Percentiles rank a stretch among this genome's conserved stretches.
phyloP scores from a whole-genome alignment of 345 rosid species.

The Eucalyptus tenuipes region DNA sequence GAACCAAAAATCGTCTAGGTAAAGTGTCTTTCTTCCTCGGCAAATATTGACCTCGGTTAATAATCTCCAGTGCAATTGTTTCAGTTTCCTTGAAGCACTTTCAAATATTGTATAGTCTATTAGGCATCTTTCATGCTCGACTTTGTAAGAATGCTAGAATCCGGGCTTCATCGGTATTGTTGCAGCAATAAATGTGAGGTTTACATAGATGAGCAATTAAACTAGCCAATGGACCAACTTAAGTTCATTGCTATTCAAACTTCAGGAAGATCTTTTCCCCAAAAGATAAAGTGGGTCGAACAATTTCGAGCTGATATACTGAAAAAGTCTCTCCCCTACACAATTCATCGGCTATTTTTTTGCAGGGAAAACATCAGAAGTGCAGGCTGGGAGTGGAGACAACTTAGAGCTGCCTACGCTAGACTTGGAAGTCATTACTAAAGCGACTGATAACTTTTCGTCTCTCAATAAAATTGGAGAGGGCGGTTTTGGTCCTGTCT shows the following conservation, averaged over 20 bases:
- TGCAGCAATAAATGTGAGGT: not conserved
- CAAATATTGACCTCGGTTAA: not conserved
- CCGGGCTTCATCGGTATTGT: not conserved
- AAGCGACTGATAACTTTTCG: constrained; percentile 17
- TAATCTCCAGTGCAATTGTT: not conserved
- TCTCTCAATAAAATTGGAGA: constrained; percentile 10
- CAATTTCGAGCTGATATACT: not conserved
- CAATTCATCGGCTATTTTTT: not conserved
- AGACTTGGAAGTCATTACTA: not conserved
- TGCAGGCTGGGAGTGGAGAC: not conserved
- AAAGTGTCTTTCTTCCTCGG: not conserved
- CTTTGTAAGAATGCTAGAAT: not conserved
- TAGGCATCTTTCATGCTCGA: not conserved
- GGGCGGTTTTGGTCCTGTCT: constrained; percentile 38
- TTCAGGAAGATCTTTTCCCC: not conserved
- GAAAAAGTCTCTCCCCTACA: not conserved
- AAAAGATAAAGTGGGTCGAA: not conserved
- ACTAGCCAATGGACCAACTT: not conserved
- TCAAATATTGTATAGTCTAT: not conserved
- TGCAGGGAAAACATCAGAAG: not conserved
- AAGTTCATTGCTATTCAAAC: not conserved
- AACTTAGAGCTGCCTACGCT: not conserved
- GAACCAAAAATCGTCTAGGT: not conserved
- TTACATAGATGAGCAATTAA: not conserved
- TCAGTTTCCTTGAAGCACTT: not conserved